Conservation (phyloP, 1,139 yeast genomes). For the Suhomyces panamericanus region DNA sequence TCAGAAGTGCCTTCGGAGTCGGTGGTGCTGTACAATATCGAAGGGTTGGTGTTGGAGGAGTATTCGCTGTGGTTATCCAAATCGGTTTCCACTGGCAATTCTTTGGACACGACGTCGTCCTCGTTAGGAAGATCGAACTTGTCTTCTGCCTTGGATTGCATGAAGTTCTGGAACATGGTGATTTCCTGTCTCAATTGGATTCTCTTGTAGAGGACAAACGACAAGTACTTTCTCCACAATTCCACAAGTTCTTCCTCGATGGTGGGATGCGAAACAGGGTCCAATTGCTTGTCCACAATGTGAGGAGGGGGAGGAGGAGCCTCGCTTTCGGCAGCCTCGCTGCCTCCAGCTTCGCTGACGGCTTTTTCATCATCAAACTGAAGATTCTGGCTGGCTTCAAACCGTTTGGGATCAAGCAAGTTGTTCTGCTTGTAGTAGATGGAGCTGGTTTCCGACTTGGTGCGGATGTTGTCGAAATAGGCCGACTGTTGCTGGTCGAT, state of each 20-base stretch:
- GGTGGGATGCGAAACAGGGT: conserved; percentile 1
- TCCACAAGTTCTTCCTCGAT: conserved; percentile 20
- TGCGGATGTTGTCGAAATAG: conserved; percentile 16
- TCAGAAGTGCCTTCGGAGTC: conserved; percentile 10
- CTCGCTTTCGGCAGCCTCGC: conserved; percentile 24
- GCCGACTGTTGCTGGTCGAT: conserved; percentile 32
- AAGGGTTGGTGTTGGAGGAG: conserved; percentile 3
- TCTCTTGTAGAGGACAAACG: conserved; percentile 38
- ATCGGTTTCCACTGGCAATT: not conserved
- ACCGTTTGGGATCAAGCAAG: conserved; percentile 15
- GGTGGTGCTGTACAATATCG: conserved; percentile 7
- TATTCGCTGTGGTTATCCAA: conserved; percentile 4
- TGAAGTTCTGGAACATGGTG: conserved; percentile 33
- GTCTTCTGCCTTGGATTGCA: conserved; percentile 14
- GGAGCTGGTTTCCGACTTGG: conserved; percentile 18
- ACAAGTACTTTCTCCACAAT: conserved; percentile 42
- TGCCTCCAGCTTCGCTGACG: conserved; percentile 3
- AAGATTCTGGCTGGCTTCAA: not conserved
- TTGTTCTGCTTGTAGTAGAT: conserved; percentile 18
- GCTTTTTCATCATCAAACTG: conserved; percentile 4
- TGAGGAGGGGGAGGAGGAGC: conserved; percentile 32
- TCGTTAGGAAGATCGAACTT: conserved; percentile 7
- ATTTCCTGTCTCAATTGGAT: conserved; percentile 48
- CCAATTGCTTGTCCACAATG: conserved; percentile 12
- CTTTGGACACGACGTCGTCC: conserved; percentile 1